Conservation (phyloP, 139 green algal genomes). For the Edaphochlamys debaryana region DNA sequence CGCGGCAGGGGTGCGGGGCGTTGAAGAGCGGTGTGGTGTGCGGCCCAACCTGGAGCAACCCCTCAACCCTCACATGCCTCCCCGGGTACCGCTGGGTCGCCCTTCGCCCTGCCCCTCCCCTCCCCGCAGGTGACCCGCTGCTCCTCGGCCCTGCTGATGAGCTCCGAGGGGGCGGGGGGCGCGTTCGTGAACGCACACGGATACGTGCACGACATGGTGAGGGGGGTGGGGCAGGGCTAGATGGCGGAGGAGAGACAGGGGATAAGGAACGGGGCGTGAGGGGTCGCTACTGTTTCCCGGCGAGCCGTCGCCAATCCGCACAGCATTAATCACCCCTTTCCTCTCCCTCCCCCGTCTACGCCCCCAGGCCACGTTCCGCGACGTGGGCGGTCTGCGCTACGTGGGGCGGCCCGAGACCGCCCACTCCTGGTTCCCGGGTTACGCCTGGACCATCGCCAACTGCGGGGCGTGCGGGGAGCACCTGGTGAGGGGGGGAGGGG, state of each 20-base stretch:
- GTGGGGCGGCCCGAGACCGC: conserved; percentile 59
- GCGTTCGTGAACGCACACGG: conserved; percentile 62
- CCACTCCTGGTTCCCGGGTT: conserved; percentile 72
- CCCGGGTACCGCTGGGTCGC: no score
- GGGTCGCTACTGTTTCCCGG: no score
- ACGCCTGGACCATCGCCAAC: conserved; percentile 66
- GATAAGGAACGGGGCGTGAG: no score
- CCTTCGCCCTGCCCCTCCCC: no score
- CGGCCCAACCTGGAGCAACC: no score
- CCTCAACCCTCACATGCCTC: no score
- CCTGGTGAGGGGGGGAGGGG: conserved; percentile 7
- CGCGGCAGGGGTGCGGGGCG: no score
- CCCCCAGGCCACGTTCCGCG: not conserved
- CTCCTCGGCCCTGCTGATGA: conserved; percentile 51
- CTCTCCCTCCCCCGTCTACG: not conserved
- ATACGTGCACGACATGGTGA: conserved; percentile 66
- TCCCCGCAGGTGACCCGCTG: conserved; percentile 24
- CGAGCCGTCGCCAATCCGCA: not conserved
- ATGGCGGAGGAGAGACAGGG: no score
- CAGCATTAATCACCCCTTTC: no score
- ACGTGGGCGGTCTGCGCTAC: not conserved
- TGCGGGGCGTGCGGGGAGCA: conserved; percentile 52
- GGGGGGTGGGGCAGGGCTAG: not conserved
- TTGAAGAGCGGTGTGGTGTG: no score
- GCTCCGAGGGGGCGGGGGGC: conserved; percentile 54